These are phyloP conservation scores for Xerocomus nothofagi DNA, from an alignment of 1,284 basidiomycete species.

Conservation along the genomic window DNA sequence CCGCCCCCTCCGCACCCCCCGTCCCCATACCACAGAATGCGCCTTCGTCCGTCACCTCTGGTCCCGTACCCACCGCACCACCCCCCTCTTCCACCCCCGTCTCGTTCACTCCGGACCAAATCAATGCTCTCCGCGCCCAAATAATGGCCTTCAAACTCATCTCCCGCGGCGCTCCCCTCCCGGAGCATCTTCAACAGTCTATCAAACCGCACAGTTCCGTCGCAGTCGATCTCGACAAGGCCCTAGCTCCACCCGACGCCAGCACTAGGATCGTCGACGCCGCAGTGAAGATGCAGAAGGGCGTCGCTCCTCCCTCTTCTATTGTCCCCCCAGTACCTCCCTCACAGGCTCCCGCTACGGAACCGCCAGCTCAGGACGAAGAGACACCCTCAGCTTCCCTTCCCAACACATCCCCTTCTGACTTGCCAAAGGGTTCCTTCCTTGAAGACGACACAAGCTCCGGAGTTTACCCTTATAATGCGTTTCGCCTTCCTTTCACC, in stretches of 20 bases:
- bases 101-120: constrained; percentile 84
- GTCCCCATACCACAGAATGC: constrained; percentile 15
- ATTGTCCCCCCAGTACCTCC: constrained; percentile 8
- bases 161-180: constrained; percentile 76
- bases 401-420: constrained; percentile 42
- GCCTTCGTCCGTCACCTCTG: constrained; percentile 24
- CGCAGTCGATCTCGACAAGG: constrained; percentile 63
- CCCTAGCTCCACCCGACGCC: constrained; percentile 59
- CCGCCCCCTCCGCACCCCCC: constrained; percentile 7
- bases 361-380: constrained; percentile 43
- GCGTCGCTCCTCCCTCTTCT: constrained; percentile 33
- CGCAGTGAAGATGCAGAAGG: constrained; percentile 76
- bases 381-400: constrained; percentile 32
- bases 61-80: constrained; percentile 29
- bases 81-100: constrained; percentile 54
- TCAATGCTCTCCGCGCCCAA: constrained; percentile 83
- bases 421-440: constrained; percentile 66
- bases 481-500: constrained; percentile 85
- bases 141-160: constrained; percentile 90
- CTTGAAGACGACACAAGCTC: constrained; percentile 82
- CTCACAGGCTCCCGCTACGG: constrained; percentile 14
- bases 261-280: constrained; percentile 70
- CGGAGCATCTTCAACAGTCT: constrained; percentile 77
- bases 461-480: constrained; percentile 93
- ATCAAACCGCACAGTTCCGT: constrained; percentile 64